These are phyloP conservation scores for Coemansia sp. DNA, from an alignment of 192 early-diverging fungal genomes.

Conservation along the genomic window DNA sequence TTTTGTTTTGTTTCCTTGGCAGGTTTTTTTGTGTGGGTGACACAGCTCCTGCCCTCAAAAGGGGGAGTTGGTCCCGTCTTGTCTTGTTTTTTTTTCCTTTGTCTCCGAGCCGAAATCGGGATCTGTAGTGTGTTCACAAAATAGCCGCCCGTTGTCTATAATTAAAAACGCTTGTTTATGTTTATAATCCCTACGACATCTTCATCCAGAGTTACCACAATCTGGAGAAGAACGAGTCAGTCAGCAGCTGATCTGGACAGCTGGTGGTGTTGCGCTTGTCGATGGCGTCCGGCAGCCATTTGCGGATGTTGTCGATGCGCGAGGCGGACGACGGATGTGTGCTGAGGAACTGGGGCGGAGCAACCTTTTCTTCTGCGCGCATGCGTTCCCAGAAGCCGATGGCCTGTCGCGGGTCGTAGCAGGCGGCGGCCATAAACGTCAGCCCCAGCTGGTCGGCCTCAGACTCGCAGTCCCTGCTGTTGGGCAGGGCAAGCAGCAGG, in stretches of 20 bases:
- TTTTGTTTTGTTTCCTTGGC: too few relatives aligned
- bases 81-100: not conserved
- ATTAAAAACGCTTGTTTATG: too few relatives aligned
- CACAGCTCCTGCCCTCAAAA: too few relatives aligned
- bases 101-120: not conserved
- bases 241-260: conserved; percentile 28
- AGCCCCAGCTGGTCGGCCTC: conserved; percentile 95
- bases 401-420: conserved; percentile 85
- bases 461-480: conserved; percentile 84
- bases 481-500: conserved; percentile 80
- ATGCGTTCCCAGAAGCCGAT: conserved; percentile 85
- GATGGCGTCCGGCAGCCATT: conserved; percentile 49
- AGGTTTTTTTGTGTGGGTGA: too few relatives aligned
- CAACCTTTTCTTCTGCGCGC: conserved; percentile 53
- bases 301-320: conserved; percentile 63
- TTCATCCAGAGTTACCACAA: not conserved
- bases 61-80: not conserved
- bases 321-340: conserved; percentile 84
- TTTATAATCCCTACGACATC: not conserved
- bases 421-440: conserved; percentile 87
- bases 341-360: conserved; percentile 68
- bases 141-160: too few relatives aligned
- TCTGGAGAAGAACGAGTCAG: conserved; percentile 22
- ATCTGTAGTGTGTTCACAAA: too few relatives aligned
- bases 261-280: conserved; percentile 42